Conservation (phyloP, 345 rosid genomes). For the Punica granatum region DNA sequence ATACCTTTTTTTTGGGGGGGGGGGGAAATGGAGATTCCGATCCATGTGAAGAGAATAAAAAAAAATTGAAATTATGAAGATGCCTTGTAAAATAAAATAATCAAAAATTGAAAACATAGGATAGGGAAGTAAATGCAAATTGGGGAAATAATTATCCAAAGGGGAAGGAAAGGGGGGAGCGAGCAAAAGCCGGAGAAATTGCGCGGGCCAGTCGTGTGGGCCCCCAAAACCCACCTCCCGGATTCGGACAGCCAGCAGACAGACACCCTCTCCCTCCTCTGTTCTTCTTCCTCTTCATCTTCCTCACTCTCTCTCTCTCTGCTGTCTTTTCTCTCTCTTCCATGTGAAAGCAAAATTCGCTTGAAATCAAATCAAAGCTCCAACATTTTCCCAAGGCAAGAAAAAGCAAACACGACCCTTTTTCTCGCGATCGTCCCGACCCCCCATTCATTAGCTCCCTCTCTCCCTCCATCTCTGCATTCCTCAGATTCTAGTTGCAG, state of each 20-base stretch:
- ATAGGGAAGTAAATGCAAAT: too few species aligned
- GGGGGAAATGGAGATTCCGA: background rate
- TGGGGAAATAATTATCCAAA: background rate
- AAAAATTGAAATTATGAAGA: too few species aligned
- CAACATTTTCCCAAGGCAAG: background rate
- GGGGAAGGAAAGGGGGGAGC: too few species aligned
- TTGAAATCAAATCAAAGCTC: conserved; percentile 2
- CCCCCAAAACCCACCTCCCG: background rate
- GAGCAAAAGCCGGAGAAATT: conserved; percentile 1
- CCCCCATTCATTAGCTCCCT: background rate
- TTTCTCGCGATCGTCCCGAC: background rate
- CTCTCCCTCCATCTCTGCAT: conserved; percentile 1
- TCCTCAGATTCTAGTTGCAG: background rate
- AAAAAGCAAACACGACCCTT: background rate
- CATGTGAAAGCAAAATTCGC: conserved; percentile 3
- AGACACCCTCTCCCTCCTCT: background rate
- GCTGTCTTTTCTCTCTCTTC: background rate
- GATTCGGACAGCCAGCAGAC: background rate
- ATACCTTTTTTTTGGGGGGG: too few species aligned
- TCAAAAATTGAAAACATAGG: too few species aligned
- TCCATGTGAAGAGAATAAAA: background rate
- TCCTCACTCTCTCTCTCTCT: background rate
- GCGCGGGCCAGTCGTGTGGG: conserved; percentile 8
- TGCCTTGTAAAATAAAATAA: too few species aligned
- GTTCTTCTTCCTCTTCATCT: background rate